Percentiles rank a stretch among this genome's conserved stretches.
phyloP scores from a whole-genome alignment of 306 rosid genomes.

The Lathyrus aphaca region DNA sequence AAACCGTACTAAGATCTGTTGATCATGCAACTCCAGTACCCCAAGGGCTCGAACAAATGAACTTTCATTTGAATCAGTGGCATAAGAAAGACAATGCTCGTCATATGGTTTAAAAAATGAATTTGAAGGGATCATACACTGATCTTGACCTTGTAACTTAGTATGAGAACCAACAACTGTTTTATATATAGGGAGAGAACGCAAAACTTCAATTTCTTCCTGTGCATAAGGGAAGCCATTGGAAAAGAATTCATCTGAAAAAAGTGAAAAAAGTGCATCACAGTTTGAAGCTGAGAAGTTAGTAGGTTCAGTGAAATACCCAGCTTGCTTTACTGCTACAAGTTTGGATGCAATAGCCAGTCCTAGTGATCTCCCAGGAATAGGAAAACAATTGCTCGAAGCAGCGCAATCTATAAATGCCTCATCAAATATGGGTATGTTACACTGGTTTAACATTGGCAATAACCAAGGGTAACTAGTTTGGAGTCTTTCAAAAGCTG shows the following conservation, averaged over 20 bases:
- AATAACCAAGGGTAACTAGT: conserved; percentile 77
- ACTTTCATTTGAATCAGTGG: conserved; percentile 66
- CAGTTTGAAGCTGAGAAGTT: conserved; percentile 66
- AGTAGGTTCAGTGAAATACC: conserved; percentile 75
- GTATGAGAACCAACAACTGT: conserved; percentile 90
- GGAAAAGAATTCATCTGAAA: conserved; percentile 66
- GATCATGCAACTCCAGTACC: conserved; percentile 72
- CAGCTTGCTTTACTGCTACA: conserved; percentile 82
- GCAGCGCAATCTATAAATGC: conserved; percentile 77
- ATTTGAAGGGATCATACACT: conserved; percentile 80
- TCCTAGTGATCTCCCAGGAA: conserved; percentile 68
- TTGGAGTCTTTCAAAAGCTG: conserved; percentile 68
- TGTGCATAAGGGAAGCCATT: conserved; percentile 52
- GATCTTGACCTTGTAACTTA: conserved; percentile 65
- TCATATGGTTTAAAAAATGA: conserved; percentile 84
- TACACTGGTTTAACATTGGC: conserved; percentile 82
- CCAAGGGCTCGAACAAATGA: conserved; percentile 87
- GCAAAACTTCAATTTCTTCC: conserved; percentile 80
- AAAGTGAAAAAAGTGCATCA: conserved; percentile 79
- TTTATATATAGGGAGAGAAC: conserved; percentile 86
- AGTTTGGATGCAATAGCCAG: conserved; percentile 87
- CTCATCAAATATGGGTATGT: conserved; percentile 82
- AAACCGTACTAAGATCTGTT: conserved; percentile 85
- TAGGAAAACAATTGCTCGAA: conserved; percentile 65
- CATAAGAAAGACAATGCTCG: conserved; percentile 76